Percentiles rank a stretch among this genome's conserved stretches.
Evolutionary conservation across 192 early-diverging fungal species (phyloP).

Genomic region (Rhizophlyctis rosea): DNA sequence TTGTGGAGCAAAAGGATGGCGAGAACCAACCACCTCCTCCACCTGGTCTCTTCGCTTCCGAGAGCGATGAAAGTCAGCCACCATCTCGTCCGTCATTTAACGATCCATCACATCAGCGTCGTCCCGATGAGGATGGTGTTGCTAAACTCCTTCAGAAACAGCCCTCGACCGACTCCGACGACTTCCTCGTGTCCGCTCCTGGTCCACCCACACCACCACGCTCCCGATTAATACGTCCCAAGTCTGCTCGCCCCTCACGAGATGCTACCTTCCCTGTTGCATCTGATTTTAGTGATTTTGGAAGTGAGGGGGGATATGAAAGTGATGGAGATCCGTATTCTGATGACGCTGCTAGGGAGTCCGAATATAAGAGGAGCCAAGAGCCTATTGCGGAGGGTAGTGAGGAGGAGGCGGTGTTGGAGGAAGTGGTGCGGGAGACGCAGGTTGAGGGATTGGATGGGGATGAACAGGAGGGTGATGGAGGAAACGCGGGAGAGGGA

Average conservation of each 20-base stretch:
- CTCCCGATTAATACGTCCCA: slow-evolving; percentile 31
- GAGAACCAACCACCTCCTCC: slow-evolving; percentile 6
- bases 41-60: not conserved
- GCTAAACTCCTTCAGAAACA: no score
- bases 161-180: not conserved
- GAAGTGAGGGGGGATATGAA: slow-evolving; percentile 30
- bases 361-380: not conserved
- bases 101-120: not conserved
- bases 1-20: slow-evolving; percentile 7
- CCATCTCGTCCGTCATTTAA: not conserved
- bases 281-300: slow-evolving; percentile 41
- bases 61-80: not conserved
- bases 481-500: no score
- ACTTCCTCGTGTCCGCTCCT: slow-evolving; percentile 6
- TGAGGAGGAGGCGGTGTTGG: slow-evolving; percentile 17
- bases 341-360: not conserved
- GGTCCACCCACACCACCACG: slow-evolving; percentile 18
- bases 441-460: slow-evolving; percentile 1
- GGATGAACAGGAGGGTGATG: not conserved
- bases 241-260: slow-evolving; percentile 47
- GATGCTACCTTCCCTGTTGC: slow-evolving; percentile 41
- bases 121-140: no score
- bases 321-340: slow-evolving; percentile 23
- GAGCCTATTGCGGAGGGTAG: slow-evolving; percentile 20
- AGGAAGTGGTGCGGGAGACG: slow-evolving; percentile 21